Conservation (phyloP, 2,329 filamentous ascomycete species). For the Pseudocercospora fijiensis region DNA sequence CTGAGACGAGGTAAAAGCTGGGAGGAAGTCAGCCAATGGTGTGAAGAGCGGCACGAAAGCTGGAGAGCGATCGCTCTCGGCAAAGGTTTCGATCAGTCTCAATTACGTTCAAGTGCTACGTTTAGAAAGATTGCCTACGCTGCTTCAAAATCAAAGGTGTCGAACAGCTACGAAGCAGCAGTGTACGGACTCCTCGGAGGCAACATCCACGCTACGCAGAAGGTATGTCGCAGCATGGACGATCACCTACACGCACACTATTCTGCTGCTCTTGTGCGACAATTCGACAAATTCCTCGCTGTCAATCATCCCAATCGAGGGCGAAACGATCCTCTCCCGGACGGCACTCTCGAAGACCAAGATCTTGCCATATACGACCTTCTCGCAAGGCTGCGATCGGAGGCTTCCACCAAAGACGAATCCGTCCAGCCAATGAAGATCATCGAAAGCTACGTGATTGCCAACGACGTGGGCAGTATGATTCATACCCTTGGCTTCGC, state of each 20-base stretch:
- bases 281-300: slow-evolving; percentile 72
- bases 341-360: slow-evolving; percentile 51
- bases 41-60: slow-evolving; percentile 76
- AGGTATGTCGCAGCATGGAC: slow-evolving; percentile 76
- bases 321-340: slow-evolving; percentile 53
- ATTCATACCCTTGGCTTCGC: slow-evolving; percentile 46
- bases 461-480: slow-evolving; percentile 53
- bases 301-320: slow-evolving; percentile 56
- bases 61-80: slow-evolving; percentile 87
- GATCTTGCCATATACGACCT: slow-evolving; percentile 46
- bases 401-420: slow-evolving; percentile 57
- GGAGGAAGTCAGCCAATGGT: slow-evolving; percentile 78
- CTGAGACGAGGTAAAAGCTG: slow-evolving; percentile 77
- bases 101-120: slow-evolving; percentile 44
- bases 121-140: slow-evolving; percentile 79
- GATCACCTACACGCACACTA: slow-evolving; percentile 85
- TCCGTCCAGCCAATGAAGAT: slow-evolving; percentile 67
- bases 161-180: slow-evolving; percentile 73
- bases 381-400: slow-evolving; percentile 59
- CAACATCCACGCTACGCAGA: slow-evolving; percentile 73
- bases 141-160: slow-evolving; percentile 64
- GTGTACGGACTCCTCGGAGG: slow-evolving; percentile 90
- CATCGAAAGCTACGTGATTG: slow-evolving; percentile 73
- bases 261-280: slow-evolving; percentile 76
- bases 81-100: slow-evolving; percentile 46